Percentiles rank a stretch among this genome's conserved stretches.
These are phyloP conservation scores for Trifolium repens DNA, from an alignment of 306 rosid genomes.

Conservation along the genomic window DNA sequence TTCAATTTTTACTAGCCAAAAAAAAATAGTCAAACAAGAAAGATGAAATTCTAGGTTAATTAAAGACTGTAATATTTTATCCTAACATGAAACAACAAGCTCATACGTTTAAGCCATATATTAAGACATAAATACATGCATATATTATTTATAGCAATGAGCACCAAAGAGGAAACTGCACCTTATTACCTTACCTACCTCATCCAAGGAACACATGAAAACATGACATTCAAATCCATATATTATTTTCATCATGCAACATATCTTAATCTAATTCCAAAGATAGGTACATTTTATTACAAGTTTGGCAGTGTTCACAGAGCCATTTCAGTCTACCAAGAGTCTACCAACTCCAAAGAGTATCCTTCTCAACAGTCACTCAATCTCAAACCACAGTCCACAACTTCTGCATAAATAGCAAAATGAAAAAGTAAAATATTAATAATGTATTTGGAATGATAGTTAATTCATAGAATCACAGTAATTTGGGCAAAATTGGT, in stretches of 20 bases:
- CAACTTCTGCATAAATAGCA: constrained; percentile 35
- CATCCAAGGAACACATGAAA: not conserved
- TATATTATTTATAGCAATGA: not conserved
- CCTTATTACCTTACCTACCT: not conserved
- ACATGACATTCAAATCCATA: not conserved
- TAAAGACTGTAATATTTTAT: too few species aligned
- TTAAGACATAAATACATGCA: not conserved
- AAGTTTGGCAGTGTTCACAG: not conserved
- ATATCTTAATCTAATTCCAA: not conserved
- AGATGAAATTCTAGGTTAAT: too few species aligned
- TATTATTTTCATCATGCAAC: not conserved
- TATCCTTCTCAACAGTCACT: constrained; percentile 30
- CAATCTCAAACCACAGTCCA: constrained; percentile 36
- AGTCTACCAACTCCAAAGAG: constrained; percentile 8
- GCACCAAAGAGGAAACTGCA: not conserved
- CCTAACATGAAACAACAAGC: too few species aligned
- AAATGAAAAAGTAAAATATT: not conserved
- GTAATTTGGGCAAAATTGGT: too few species aligned
- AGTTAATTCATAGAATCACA: not conserved
- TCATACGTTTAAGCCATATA: not conserved
- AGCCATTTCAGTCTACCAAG: not conserved
- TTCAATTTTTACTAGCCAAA: too few species aligned
- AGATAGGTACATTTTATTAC: not conserved
- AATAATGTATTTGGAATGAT: not conserved
- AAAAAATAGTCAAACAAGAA: too few species aligned